phyloP scores from a whole-genome alignment of 306 rosid species.

The Fagus crenata region DNA sequence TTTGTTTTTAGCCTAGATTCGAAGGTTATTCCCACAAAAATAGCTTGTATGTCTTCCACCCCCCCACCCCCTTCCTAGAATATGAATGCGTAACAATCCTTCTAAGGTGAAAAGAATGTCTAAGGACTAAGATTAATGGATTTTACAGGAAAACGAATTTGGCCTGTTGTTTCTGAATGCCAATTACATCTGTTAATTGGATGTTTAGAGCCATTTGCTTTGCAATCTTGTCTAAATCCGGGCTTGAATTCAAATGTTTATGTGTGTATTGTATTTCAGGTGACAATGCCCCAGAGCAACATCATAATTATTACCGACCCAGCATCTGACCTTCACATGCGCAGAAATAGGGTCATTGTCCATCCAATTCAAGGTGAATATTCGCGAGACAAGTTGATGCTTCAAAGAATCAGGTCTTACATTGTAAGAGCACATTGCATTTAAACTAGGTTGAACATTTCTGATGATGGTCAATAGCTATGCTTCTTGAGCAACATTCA shows the following conservation, averaged over 20 bases:
- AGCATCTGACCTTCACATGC: constrained; percentile 65
- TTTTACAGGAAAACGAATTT: not conserved
- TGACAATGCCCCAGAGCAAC: constrained; percentile 68
- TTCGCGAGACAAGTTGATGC: constrained; percentile 95
- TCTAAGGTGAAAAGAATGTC: not conserved
- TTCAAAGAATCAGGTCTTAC: constrained; percentile 99
- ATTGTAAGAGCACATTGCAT: constrained; percentile 74
- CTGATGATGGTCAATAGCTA: constrained; percentile 1
- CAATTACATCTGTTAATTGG: too few species aligned
- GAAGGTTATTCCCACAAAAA: not conserved
- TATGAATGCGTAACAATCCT: not conserved
- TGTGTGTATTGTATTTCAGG: constrained; percentile 50
- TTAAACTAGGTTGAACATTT: constrained; percentile 36
- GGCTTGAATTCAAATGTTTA: not conserved
- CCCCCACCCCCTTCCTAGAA: not conserved
- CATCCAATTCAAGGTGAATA: constrained; percentile 84
- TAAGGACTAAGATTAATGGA: not conserved
- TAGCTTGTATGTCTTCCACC: not conserved
- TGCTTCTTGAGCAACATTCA: not conserved
- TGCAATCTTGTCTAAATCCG: too few species aligned
- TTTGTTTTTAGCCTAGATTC: not conserved
- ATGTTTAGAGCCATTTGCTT: too few species aligned
- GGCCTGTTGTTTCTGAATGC: not conserved
- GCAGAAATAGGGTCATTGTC: constrained; percentile 58
- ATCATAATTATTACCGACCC: constrained; percentile 76